phyloP scores from a whole-genome alignment of 1,284 basidiomycete species.

The Malassezia dermatis region DNA sequence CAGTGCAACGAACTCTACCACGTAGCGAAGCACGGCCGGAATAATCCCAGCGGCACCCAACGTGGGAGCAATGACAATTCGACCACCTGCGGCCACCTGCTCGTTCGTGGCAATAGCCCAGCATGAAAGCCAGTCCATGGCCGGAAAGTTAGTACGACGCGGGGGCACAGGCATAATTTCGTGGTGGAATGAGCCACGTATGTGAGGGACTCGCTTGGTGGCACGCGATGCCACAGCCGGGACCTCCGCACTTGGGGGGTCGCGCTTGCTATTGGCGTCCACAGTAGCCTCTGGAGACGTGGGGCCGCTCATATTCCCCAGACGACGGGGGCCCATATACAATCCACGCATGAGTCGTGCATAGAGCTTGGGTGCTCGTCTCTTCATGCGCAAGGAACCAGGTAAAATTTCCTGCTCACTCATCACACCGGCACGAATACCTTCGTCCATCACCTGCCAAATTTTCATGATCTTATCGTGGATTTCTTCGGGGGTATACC shows the following conservation, averaged over 20 bases:
- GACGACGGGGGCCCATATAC: conserved; percentile 28
- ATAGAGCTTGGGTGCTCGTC: conserved; percentile 50
- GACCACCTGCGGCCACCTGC: conserved; percentile 79
- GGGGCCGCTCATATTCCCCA: not conserved
- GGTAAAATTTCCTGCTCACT: conserved; percentile 67
- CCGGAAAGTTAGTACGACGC: conserved; percentile 71
- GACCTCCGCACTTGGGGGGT: not conserved
- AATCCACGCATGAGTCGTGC: conserved; percentile 74
- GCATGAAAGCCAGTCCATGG: conserved; percentile 72
- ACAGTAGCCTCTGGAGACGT: not conserved
- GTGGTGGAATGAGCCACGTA: conserved; percentile 71
- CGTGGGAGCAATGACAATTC: conserved; percentile 88
- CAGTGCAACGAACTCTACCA: conserved; percentile 70
- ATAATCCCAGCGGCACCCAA: conserved; percentile 69
- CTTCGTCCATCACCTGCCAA: conserved; percentile 87
- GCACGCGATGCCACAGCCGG: conserved; percentile 3
- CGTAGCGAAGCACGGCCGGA: conserved; percentile 72
- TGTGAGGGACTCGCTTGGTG: conserved; percentile 35
- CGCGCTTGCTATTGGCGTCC: not conserved
- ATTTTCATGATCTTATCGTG: conserved; percentile 51
- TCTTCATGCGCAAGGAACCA: conserved; percentile 56
- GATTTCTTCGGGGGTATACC: conserved; percentile 35
- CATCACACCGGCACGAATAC: conserved; percentile 76
- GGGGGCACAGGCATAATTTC: conserved; percentile 55
- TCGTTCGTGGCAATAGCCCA: conserved; percentile 51